Conservation (phyloP, 148 eudicot genomes). For the Pouteria glomerata region DNA sequence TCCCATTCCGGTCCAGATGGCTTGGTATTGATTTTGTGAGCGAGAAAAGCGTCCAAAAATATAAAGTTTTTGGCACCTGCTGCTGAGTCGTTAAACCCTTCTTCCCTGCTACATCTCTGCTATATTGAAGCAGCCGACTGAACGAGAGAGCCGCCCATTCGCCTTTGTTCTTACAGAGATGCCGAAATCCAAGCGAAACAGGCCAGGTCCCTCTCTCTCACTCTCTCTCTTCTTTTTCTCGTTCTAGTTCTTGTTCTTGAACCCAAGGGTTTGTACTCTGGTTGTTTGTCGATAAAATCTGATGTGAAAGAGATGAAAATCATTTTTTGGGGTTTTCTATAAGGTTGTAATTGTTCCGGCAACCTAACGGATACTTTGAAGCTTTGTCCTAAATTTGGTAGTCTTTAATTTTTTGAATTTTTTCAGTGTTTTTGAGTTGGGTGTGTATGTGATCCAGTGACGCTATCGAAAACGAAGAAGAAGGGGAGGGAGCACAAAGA, state of each 20-base stretch:
- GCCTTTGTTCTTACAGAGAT: constrained; percentile 19
- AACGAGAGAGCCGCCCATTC: background rate
- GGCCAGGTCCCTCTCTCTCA: no score
- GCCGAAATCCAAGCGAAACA: constrained; percentile 88
- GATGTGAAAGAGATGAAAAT: background rate
- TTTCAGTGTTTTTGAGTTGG: background rate
- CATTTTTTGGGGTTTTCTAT: background rate
- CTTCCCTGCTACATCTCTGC: no score
- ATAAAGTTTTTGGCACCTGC: no score
- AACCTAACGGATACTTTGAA: background rate
- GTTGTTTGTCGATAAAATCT: background rate
- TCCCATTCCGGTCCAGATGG: no score
- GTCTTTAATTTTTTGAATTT: background rate
- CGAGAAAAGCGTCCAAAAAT: no score
- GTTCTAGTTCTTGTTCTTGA: background rate
- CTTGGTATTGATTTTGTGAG: no score
- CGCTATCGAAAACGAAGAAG: constrained; percentile 91
- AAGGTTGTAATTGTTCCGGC: background rate
- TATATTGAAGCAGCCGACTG: no score
- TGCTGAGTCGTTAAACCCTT: no score
- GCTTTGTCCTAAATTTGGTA: background rate
- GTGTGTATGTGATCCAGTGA: constrained; percentile 44
- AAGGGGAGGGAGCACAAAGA: constrained; percentile 85
- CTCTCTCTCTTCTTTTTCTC: no score
- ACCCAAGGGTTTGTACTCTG: background rate